phyloP scores from a whole-genome alignment of 2,329 filamentous ascomycete genomes.

The Colletotrichum melonis region DNA sequence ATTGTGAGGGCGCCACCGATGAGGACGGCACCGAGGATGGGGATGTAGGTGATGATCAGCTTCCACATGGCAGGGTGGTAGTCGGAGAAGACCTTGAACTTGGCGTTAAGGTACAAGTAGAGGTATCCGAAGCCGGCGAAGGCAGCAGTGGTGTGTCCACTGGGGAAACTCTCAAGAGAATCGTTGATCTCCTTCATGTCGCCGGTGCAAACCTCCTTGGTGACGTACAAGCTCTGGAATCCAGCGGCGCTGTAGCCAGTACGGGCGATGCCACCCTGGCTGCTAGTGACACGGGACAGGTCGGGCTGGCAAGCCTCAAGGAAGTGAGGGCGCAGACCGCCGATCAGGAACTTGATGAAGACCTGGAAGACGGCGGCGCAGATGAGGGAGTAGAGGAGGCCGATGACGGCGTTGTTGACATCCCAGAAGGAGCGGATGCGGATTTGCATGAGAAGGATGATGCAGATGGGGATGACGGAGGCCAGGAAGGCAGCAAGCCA shows the following conservation, averaged over 20 bases:
- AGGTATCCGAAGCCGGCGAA: conserved; percentile 79
- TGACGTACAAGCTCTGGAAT: conserved; percentile 73
- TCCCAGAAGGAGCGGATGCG: conserved; percentile 77
- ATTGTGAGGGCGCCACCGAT: conserved; percentile 79
- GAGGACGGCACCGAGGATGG: conserved; percentile 74
- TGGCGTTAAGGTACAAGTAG: conserved; percentile 80
- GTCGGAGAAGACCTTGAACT: conserved; percentile 80
- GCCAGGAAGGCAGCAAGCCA: conserved; percentile 76
- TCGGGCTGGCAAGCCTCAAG: conserved; percentile 76
- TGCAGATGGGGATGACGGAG: conserved; percentile 71
- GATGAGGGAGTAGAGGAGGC: conserved; percentile 77
- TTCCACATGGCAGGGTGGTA: conserved; percentile 83
- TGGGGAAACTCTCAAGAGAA: conserved; percentile 77
- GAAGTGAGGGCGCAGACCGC: conserved; percentile 79
- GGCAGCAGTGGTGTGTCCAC: conserved; percentile 78
- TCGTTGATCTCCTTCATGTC: conserved; percentile 74
- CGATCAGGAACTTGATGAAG: conserved; percentile 80
- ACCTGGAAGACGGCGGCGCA: conserved; percentile 81
- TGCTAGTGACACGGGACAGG: conserved; percentile 53
- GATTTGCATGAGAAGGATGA: conserved; percentile 75
- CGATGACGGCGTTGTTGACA: conserved; percentile 76
- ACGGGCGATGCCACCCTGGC: conserved; percentile 53
- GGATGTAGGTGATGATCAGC: conserved; percentile 71
- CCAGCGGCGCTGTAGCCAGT: conserved; percentile 61
- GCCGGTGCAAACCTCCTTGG: conserved; percentile 76